These are phyloP conservation scores for Pyrus hybrid DNA, from an alignment of 331 rosid species.

Conservation along the genomic window DNA sequence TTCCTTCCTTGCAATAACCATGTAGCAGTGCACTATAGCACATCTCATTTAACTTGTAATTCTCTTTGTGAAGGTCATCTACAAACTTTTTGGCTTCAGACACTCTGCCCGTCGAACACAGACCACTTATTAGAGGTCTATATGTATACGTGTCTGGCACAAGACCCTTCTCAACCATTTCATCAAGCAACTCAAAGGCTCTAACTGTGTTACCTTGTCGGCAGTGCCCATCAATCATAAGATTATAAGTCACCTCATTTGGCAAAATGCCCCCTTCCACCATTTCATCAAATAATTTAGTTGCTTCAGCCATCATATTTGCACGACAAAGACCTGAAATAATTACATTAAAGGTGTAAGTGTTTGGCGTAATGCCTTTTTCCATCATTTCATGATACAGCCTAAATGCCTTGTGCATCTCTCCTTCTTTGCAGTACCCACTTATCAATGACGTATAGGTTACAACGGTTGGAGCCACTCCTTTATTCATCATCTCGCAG, in stretches of 20 bases:
- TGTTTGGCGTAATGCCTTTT: constrained; percentile 56
- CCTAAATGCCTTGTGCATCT: constrained; percentile 46
- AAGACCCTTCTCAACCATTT: constrained; percentile 66
- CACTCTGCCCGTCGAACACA: constrained; percentile 65
- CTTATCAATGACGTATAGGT: constrained; percentile 67
- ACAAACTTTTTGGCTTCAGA: constrained; percentile 72
- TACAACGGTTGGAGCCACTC: constrained; percentile 58
- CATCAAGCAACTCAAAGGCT: constrained; percentile 73
- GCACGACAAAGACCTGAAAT: constrained; percentile 72
- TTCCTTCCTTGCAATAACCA: constrained; percentile 81
- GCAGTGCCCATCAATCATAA: constrained; percentile 81
- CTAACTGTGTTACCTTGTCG: constrained; percentile 42
- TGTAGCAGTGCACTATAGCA: constrained; percentile 79
- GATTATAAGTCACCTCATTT: constrained; percentile 86
- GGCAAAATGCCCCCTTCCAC: constrained; percentile 49
- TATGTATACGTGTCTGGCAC: constrained; percentile 72
- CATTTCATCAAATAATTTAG: constrained; percentile 58
- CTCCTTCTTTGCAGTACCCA: constrained; percentile 56
- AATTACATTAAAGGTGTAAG: constrained; percentile 64
- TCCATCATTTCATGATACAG: constrained; percentile 67
- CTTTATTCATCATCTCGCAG: constrained; percentile 46
- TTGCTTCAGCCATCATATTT: constrained; percentile 57
- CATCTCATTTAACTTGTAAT: constrained; percentile 57
- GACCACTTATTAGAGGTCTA: constrained; percentile 74
- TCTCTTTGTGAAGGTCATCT: constrained; percentile 56